phyloP scores from a whole-genome alignment of 2,329 filamentous ascomycete genomes.

The Nakataea oryzae region DNA sequence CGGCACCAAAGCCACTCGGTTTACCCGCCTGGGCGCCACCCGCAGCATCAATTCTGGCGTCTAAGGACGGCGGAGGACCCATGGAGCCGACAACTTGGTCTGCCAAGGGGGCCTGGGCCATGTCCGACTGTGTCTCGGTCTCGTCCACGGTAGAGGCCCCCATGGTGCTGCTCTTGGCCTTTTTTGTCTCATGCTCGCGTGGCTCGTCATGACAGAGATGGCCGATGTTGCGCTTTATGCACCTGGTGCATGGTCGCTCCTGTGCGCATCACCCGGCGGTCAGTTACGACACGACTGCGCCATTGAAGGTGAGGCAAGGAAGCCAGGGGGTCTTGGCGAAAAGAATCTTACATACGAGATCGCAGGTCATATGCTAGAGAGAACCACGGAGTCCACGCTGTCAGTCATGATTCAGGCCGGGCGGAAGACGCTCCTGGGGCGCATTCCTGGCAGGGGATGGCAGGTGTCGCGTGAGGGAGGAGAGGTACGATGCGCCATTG shows the following conservation, averaged over 20 bases:
- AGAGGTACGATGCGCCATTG: not conserved
- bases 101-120: conserved; percentile 38
- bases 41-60: conserved; percentile 16
- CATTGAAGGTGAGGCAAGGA: not conserved
- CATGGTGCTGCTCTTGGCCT: conserved; percentile 54
- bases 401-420: not conserved
- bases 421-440: not conserved
- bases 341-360: conserved; percentile 58
- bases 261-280: conserved; percentile 23
- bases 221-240: conserved; percentile 97
- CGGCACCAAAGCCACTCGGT: conserved; percentile 27
- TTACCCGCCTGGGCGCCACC: conserved; percentile 27
- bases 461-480: not conserved
- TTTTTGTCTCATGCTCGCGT: conserved; percentile 72
- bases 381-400: not conserved
- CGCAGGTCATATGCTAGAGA: conserved; percentile 81
- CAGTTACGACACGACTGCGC: not conserved
- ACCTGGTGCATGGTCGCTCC: conserved; percentile 94
- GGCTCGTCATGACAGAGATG: conserved; percentile 98
- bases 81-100: conserved; percentile 44
- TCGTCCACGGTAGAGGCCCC: conserved; percentile 50
- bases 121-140: conserved; percentile 42
- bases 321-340: too few relatives aligned
- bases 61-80: conserved; percentile 35
- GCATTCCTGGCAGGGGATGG: not conserved